Percentiles rank a stretch among this genome's conserved stretches.
Evolutionary conservation across 345 rosid species (phyloP).

Genomic region (Ceriops zippeliana): DNA sequence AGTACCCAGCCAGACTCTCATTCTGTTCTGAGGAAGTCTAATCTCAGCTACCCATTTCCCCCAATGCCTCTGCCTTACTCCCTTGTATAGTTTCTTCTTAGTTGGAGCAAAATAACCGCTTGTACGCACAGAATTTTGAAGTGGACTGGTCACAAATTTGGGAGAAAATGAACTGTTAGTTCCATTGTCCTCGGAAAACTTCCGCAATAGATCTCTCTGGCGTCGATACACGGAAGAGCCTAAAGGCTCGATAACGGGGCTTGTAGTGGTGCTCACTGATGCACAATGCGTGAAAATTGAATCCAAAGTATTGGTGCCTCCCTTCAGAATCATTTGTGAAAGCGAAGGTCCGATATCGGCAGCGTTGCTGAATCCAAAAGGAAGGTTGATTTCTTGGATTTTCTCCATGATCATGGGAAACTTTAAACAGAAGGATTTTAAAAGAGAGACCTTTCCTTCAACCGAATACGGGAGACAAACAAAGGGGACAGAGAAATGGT

Average conservation of each 20-base stretch:
- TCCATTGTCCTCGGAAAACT: constrained; percentile 53
- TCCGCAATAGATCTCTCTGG: constrained; percentile 72
- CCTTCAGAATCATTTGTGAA: constrained; percentile 66
- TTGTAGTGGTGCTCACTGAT: constrained; percentile 17
- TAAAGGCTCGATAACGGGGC: constrained; percentile 39
- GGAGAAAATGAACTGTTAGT: constrained; percentile 7
- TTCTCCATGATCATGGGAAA: constrained; percentile 16
- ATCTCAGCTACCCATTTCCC: constrained; percentile 99
- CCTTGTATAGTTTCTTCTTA: constrained; percentile 85
- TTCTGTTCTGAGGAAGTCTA: constrained; percentile 89
- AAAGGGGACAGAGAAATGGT: not conserved
- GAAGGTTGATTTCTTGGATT: constrained; percentile 39
- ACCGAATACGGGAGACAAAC: constrained; percentile 14
- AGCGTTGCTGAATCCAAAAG: constrained; percentile 19
- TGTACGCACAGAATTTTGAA: constrained; percentile 31
- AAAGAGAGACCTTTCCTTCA: constrained; percentile 22
- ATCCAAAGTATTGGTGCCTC: constrained; percentile 69
- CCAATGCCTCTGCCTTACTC: constrained; percentile 98
- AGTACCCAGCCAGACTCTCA: constrained; percentile 91
- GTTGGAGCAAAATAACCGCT: constrained; percentile 23
- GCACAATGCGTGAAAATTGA: constrained; percentile 70
- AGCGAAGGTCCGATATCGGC: constrained; percentile 53
- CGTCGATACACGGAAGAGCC: constrained; percentile 86
- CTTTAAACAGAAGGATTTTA: no score
- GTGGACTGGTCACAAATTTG: not conserved